phyloP scores from a whole-genome alignment of 139 green algal genomes.

The Chlamydomonas sphaeroides region DNA sequence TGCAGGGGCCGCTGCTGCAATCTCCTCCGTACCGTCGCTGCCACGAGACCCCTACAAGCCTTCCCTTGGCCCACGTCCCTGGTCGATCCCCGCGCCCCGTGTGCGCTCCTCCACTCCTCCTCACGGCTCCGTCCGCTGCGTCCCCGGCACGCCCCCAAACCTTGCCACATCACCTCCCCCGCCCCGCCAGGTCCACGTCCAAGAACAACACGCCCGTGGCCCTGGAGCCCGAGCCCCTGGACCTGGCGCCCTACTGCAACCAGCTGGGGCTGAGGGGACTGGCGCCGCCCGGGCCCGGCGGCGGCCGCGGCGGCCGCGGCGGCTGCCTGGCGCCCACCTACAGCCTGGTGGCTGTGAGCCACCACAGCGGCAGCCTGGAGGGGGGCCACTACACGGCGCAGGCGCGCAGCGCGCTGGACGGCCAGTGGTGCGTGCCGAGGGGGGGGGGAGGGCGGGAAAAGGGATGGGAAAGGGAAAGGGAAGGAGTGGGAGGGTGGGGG shows the following conservation, averaged over 20 bases:
- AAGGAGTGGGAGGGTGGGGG: too few relatives aligned
- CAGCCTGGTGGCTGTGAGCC: slow-evolving; percentile 60
- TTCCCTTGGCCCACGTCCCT: too few relatives aligned
- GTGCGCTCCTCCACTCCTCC: too few relatives aligned
- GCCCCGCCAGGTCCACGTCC: slow-evolving; percentile 38
- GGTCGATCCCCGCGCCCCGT: too few relatives aligned
- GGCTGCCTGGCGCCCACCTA: slow-evolving; percentile 62
- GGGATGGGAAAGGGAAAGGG: too few relatives aligned
- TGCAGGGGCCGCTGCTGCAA: too few relatives aligned
- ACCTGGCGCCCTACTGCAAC: slow-evolving; percentile 73
- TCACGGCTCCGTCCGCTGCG: too few relatives aligned
- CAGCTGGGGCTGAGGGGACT: slow-evolving; percentile 40
- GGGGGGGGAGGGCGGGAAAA: too few relatives aligned
- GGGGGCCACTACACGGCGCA: slow-evolving; percentile 78
- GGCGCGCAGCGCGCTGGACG: slow-evolving; percentile 35
- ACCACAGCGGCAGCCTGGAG: slow-evolving; percentile 72
- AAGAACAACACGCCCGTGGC: slow-evolving; percentile 67
- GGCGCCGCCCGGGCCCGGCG: neutral
- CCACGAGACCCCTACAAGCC: too few relatives aligned
- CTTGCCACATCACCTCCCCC: too few relatives aligned
- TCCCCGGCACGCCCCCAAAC: too few relatives aligned
- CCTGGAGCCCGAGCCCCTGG: slow-evolving; percentile 57
- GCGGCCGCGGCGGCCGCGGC: neutral
- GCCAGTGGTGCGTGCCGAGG: neutral
- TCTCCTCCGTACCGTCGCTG: too few relatives aligned